A percentile compares a stretch with the other conserved stretches of the same genome.
Conservation (phyloP, 148 eudicot genomes). For the Rhododendron henanense region DNA sequence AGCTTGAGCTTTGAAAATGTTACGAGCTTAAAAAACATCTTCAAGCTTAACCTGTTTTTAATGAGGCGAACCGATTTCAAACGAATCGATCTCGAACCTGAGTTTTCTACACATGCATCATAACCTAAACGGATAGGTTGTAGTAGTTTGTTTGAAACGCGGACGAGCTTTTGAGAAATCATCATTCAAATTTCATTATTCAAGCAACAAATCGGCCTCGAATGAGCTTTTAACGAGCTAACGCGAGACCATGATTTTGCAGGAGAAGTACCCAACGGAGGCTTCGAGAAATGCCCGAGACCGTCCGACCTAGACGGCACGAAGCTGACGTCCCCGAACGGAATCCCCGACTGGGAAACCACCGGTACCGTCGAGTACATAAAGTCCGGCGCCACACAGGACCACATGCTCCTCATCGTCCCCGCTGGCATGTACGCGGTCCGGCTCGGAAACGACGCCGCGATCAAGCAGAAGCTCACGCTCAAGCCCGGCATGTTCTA, state of each 20-base stretch:
- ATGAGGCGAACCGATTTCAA: not conserved
- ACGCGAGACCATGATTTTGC: not conserved
- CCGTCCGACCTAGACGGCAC: slow-evolving; percentile 39
- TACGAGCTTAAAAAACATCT: no score
- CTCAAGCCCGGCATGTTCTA: slow-evolving; percentile 31
- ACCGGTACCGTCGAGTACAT: slow-evolving; percentile 48
- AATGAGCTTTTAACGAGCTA: not conserved
- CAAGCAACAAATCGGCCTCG: not conserved
- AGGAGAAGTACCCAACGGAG: slow-evolving; percentile 45
- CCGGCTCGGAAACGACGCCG: slow-evolving; percentile 40
- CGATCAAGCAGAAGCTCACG: slow-evolving; percentile 32
- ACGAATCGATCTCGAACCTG: not conserved
- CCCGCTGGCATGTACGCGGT: slow-evolving; percentile 44
- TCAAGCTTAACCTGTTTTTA: not conserved
- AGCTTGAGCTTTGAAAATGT: no score
- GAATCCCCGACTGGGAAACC: slow-evolving; percentile 40
- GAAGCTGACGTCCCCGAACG: slow-evolving; percentile 19
- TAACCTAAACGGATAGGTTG: not conserved
- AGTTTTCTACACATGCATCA: not conserved
- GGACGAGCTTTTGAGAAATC: no score
- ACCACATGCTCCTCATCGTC: slow-evolving; percentile 48
- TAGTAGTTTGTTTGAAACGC: no score
- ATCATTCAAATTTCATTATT: no score
- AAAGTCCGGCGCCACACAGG: slow-evolving; percentile 44
- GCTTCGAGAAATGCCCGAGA: slow-evolving; percentile 42